Conservation (phyloP, 768 basidiomycete species). For the Pulveroboletus sp. region DNA sequence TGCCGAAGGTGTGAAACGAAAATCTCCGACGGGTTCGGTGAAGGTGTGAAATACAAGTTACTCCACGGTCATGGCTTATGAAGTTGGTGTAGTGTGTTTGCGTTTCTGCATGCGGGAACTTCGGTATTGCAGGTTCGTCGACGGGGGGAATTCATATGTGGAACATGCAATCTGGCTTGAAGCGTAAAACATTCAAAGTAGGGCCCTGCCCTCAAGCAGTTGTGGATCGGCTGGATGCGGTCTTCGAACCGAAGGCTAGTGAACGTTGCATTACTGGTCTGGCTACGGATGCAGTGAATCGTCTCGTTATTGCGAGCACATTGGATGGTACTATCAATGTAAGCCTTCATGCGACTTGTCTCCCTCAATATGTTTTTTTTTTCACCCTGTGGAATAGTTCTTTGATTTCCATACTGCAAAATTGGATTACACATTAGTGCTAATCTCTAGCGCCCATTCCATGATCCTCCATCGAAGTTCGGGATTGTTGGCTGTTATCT, state of each 20-base stretch:
- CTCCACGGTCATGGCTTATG: not conserved
- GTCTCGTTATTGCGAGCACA: conserved; percentile 77
- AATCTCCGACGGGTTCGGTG: conserved; percentile 56
- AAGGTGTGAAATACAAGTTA: conserved; percentile 50
- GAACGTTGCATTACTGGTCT: conserved; percentile 74
- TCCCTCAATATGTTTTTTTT: not conserved
- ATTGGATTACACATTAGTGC: conserved; percentile 60
- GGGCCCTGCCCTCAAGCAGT: conserved; percentile 61
- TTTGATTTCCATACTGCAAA: conserved; percentile 92
- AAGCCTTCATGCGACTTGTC: conserved; percentile 27
- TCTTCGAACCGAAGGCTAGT: conserved; percentile 40
- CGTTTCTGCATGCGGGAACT: conserved; percentile 95
- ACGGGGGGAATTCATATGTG: conserved; percentile 83
- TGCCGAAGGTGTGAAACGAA: conserved; percentile 45
- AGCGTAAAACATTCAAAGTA: conserved; percentile 72
- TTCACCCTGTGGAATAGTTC: conserved; percentile 56
- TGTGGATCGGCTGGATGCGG: conserved; percentile 39
- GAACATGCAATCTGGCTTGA: conserved; percentile 95
- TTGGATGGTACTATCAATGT: conserved; percentile 89
- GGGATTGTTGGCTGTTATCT: conserved; percentile 76
- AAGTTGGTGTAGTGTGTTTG: conserved; percentile 60
- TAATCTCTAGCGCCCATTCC: conserved; percentile 69
- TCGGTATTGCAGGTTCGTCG: conserved; percentile 82
- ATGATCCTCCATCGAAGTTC: conserved; percentile 81
- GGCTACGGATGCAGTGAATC: conserved; percentile 83